Base-by-base conservation (phyloP, 441 rosid species). In the Caryocar brasiliense region DNA sequence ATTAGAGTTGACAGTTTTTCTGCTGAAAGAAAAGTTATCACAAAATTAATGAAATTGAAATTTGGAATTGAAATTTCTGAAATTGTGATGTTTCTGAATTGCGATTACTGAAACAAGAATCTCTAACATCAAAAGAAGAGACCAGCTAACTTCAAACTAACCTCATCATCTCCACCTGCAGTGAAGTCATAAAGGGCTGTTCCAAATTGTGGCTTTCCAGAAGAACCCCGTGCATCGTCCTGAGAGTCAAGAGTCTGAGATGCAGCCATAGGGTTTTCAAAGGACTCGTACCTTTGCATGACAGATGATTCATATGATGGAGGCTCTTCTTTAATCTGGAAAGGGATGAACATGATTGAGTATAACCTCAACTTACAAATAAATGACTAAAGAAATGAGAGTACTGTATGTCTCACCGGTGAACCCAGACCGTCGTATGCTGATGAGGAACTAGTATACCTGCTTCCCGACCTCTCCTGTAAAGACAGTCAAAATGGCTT, bases 161-260 rank as follows among this genome's bases (percentile, higher is more conserved):
- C 99, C 83, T 93, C 99, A 58, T 93, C 99, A 66, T 93, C 99
- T 75, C 99, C 99, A 51, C 99, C 99, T 8, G 97, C 97, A 23
- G 82, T 83, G 71, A 93, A 93, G 76, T 89, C 99, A 73, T 93
- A 93, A 28, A 93, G 74, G 47, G 99, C 99, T 18, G 77, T 70
- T 46, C 99, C 99, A 47, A 36, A 44, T 65, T 85, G 95, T 41
- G 77, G 62, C 66, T 73, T 73, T 46, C 76, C 74, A 48, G 95
- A 78, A 55, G 88, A 76, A 59, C 54, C 50, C 28, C 66, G 81
- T 27, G 73, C 87, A 12, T 70, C 83, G 50, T 86, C 92, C 35
- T 67, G 78, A 36, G 82, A 82, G 56, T 73, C 89, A 63, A 76
- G 80, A 67, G 87, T 78, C 27, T 57, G 78, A 46, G 86, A 77